These are phyloP conservation scores for Opeltia flavorubescens DNA, from an alignment of 495 filamentous ascomycete species.

Conservation along the genomic window DNA sequence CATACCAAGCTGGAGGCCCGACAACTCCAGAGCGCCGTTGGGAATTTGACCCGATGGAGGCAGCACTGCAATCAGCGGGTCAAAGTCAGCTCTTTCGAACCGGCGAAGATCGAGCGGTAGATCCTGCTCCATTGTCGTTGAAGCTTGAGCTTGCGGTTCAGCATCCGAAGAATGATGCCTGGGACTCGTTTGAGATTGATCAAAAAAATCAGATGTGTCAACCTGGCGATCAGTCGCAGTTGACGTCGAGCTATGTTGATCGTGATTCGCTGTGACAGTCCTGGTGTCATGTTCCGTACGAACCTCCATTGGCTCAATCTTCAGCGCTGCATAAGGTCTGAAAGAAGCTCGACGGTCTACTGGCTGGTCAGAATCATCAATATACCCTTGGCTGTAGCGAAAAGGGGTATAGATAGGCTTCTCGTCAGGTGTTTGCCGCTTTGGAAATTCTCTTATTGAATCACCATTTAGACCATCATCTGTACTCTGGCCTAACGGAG, in stretches of 20 bases:
- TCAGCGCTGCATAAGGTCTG: conserved; percentile 15
- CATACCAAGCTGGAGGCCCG: conserved; percentile 8
- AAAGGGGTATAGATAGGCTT: conserved; percentile 33
- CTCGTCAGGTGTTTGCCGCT: background rate
- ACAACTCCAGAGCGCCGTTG: conserved; percentile 8
- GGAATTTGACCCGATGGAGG: conserved; percentile 6
- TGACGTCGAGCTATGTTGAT: conserved; percentile 3
- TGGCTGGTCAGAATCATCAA: conserved; percentile 13
- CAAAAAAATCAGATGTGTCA: too few relatives aligned
- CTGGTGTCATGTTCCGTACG: conserved; percentile 2
- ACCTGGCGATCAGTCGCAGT: too few relatives aligned
- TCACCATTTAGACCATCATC: background rate
- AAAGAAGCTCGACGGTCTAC: conserved; percentile 10
- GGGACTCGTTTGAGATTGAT: background rate
- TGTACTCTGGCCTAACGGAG: background rate
- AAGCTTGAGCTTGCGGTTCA: background rate
- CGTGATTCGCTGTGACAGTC: conserved; percentile 1
- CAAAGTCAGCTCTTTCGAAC: conserved; percentile 16
- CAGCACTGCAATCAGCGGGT: conserved; percentile 11
- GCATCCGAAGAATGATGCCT: background rate
- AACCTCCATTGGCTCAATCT: conserved; percentile 11
- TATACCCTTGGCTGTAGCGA: conserved; percentile 31
- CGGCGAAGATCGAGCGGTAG: conserved; percentile 12
- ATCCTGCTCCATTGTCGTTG: background rate
- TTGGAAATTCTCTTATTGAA: background rate